Base-by-base conservation (phyloP, 441 rosid genomes). In the Adansonia gregorii region DNA sequence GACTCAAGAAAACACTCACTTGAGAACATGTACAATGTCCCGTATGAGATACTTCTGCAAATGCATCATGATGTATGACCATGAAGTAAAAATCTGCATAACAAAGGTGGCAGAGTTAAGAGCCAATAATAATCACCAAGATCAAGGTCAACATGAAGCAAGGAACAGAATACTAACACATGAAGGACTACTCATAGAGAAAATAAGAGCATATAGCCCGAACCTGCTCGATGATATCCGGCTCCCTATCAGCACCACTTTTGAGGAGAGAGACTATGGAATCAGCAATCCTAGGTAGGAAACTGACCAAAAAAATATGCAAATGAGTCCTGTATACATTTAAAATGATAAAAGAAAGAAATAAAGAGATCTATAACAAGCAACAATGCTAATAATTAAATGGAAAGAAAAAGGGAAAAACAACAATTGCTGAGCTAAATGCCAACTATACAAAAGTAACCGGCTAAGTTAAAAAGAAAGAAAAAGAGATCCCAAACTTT, bases 211-310 rank as follows among this genome's bases (percentile, higher is more conserved):
- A 70, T 27, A 72, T 48, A 54, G 72, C 45, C 52, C 54, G 74
- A 73, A 95, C 99, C 99, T 94, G 97, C 86, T 96, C 94, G 80
- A 96, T 80, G 79, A 93, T 91, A 79, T 94, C 98, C 27, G 99
- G 89, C 81, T 94, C 99, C 79, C 92, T 91, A 72, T 92, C 91
- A 24, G 92, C 99, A 76, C 98, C 98, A 86, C 78, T 85, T 82
- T 91, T 74, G 45, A 96, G 92, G 63, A 94, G 96, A 76, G 81
- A 75, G 60, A 83, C 86, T 17, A 92, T 77, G 63, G 97, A 86
- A 78, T 86, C 89, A 60, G 81, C 90, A 87, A 94, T 68, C 72
- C 87, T 85, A 2, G 98, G 94, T 75, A 96, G 84, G 80, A 94
- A 91, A 72, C 99, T 95, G 83, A 71, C 66, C 75, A 83, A 81